Evolutionary conservation across 345 rosid species (phyloP).

Genomic region (Hibiscus syriacus): DNA sequence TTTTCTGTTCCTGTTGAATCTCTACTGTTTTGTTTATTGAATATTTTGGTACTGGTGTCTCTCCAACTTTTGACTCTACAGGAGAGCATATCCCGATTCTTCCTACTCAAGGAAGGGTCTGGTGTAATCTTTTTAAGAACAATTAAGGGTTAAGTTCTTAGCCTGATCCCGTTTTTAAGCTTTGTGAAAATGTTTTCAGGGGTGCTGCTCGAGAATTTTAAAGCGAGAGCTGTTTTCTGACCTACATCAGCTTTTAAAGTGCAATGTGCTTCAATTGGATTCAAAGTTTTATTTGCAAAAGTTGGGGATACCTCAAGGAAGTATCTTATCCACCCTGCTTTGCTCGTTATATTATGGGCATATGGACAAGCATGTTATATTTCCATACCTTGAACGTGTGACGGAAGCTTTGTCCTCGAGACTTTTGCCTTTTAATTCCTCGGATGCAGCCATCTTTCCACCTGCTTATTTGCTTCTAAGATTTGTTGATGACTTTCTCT

Average conservation of each 20-base stretch:
- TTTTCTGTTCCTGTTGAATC: no score
- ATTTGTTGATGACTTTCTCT: constrained; percentile 82
- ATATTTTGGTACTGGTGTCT: background rate
- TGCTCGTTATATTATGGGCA: constrained; percentile 80
- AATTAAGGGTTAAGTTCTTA: background rate
- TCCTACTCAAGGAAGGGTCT: background rate
- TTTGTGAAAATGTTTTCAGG: constrained; percentile 31
- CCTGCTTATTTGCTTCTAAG: constrained; percentile 32
- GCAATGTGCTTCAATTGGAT: constrained; percentile 46
- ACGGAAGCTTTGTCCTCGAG: constrained; percentile 19
- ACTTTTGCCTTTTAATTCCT: background rate
- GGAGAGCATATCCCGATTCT: background rate
- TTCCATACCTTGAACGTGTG: constrained; percentile 67
- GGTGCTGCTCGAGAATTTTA: constrained; percentile 18
- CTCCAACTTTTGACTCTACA: background rate
- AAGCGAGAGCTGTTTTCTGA: constrained; percentile 28
- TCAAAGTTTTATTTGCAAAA: constrained; percentile 48
- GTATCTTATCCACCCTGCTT: constrained; percentile 57
- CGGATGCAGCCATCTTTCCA: constrained; percentile 17
- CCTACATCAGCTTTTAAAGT: constrained; percentile 51
- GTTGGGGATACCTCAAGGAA: constrained; percentile 83
- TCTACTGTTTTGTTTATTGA: background rate
- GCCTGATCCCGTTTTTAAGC: no score
- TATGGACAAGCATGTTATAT: constrained; percentile 59
- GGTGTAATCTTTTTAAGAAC: background rate